These are phyloP conservation scores for Fusarium anthophilum DNA, from an alignment of 2,329 filamentous ascomycete genomes.

Conservation along the genomic window DNA sequence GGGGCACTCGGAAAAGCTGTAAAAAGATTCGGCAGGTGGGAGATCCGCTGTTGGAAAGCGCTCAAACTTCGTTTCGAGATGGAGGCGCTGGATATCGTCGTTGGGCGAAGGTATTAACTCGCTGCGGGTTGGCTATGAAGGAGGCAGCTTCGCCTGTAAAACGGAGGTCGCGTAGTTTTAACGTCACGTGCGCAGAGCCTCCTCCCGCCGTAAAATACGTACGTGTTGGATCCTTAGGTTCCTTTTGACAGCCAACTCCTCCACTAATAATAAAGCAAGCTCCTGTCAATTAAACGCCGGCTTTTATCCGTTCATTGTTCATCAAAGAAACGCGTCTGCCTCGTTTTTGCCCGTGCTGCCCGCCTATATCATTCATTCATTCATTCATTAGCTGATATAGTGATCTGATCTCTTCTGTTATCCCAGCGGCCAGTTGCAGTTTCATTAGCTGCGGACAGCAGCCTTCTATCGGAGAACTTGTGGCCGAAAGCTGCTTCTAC, in stretches of 20 bases:
- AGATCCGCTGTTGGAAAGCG: slow-evolving; percentile 10
- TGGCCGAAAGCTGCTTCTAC: slow-evolving; percentile 9
- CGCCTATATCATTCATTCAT: slow-evolving; percentile 7
- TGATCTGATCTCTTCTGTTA: background rate
- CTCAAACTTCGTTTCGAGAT: slow-evolving; percentile 31
- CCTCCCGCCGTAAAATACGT: background rate
- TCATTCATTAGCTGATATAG: background rate
- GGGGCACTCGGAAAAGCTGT: slow-evolving; percentile 25
- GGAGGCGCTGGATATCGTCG: slow-evolving; percentile 39
- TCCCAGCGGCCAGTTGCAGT: background rate
- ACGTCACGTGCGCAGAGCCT: slow-evolving; percentile 53
- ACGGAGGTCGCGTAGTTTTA: slow-evolving; percentile 52
- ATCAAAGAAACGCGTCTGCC: slow-evolving; percentile 28
- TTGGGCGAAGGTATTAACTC: slow-evolving; percentile 37
- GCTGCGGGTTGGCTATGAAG: slow-evolving; percentile 40
- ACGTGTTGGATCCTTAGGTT: background rate
- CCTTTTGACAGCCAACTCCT: background rate
- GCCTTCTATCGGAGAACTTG: slow-evolving; percentile 1
- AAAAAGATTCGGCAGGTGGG: slow-evolving; percentile 1
- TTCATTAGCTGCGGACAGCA: slow-evolving; percentile 12
- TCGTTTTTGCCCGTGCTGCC: slow-evolving; percentile 29
- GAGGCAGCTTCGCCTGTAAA: slow-evolving; percentile 45
- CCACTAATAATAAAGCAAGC: background rate
- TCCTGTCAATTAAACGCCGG: slow-evolving; percentile 20
- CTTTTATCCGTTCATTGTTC: slow-evolving; percentile 39